These are phyloP conservation scores for Striga hermonthica DNA, from an alignment of 305 asterid genomes.

Conservation along the genomic window DNA sequence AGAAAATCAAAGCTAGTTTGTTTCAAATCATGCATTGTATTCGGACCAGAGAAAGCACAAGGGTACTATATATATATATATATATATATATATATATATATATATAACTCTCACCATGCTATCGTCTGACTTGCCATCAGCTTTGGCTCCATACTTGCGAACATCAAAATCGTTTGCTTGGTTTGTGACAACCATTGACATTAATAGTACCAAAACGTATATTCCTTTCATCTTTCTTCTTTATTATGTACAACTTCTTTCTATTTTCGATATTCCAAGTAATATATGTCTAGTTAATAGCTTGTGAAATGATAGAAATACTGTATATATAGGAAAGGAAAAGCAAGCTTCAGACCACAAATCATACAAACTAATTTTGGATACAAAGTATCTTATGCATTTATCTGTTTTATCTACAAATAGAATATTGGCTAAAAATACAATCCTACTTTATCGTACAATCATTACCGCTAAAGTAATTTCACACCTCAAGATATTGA, in stretches of 20 bases:
- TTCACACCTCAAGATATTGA: no score
- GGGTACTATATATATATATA: background rate
- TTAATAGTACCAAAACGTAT: constrained; percentile 13
- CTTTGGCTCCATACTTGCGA: constrained; percentile 30
- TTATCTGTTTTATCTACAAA: background rate
- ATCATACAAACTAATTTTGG: constrained; percentile 19
- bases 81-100: no score
- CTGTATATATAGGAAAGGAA: constrained; percentile 6
- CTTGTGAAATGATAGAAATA: background rate
- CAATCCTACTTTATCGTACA: no score
- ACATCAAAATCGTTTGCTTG: constrained; percentile 27
- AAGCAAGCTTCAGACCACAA: constrained; percentile 17
- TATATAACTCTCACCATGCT: constrained; percentile 18
- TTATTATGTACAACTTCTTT: background rate
- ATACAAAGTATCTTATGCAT: background rate
- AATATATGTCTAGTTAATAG: background rate
- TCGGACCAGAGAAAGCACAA: no score
- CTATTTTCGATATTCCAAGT: background rate
- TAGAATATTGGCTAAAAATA: background rate
- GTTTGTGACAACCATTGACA: constrained; percentile 27
- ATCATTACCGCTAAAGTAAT: no score
- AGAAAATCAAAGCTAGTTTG: background rate
- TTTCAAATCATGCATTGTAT: background rate
- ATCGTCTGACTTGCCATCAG: constrained; percentile 34
- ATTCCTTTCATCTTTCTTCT: background rate